Base-by-base conservation (phyloP, 371 early-diverging fungal species). In the Mortierella sp. region DNA sequence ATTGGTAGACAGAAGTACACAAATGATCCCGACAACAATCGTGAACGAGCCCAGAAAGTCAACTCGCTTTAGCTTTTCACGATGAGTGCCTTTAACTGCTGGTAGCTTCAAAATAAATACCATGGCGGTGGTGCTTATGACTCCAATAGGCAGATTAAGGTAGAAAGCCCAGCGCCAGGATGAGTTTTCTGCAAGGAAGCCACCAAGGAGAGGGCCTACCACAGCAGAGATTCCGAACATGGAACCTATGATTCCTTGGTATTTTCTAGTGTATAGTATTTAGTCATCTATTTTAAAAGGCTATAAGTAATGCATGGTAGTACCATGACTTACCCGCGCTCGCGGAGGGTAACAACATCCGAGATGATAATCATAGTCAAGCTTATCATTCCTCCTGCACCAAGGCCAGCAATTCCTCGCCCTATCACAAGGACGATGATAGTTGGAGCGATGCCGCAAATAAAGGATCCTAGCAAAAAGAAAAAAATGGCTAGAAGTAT, bases 301-400 rank as follows among this genome's bases (percentile, higher is more conserved):
- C 7, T 3, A 19, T 10, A 47, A n/a, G n/a, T 23, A 9, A 19
- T 31, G 4, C 4, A 47, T 0, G n/a, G 8, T 34, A 34, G 23
- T 40, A 9, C 6, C 35, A 37, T 45, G 34, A 47, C 64, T 31
- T 64, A 76, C 72, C 76, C 76, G n/a, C 83, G 73, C 15, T 73
- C 66, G 37, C 68, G 70, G 32, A 75, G 64, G 26, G 78, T 70
- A 49, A 81, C 81, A 12, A 95, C 69, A 63, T 94, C 96, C 1
- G 92, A 84, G 29, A 94, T 89, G 47, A 94, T 90, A 56, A 94
- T 89, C 68, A 93, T 82, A 40, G 86, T 86, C 61, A 93, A 73
- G 53, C 87, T 85, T 64, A 91, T 86, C 82, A 92, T 88, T 6
- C 93, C 92, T 32, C 90, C 93, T 28, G 88, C 89, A 15, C 92